Evolutionary conservation across 495 filamentous ascomycete species (phyloP).

Genomic region (Penicillium salamii): DNA sequence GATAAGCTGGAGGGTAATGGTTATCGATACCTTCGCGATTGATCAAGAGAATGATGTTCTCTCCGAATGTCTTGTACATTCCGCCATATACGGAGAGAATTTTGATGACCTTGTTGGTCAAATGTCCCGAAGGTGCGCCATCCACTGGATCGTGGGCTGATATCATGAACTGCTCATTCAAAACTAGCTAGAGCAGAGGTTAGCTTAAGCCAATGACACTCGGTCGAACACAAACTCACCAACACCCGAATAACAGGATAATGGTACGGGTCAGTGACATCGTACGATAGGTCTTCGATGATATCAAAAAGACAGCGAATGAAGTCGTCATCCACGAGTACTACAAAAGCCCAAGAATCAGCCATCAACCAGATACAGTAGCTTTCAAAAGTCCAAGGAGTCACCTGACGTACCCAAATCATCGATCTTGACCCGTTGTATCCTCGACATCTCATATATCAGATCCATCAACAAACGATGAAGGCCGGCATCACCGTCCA

Average conservation of each 20-base stretch:
- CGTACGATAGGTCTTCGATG: slow-evolving; percentile 85
- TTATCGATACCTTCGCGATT: slow-evolving; percentile 74
- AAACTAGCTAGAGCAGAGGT: slow-evolving; percentile 63
- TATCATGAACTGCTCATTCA: slow-evolving; percentile 99
- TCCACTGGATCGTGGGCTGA: slow-evolving; percentile 52
- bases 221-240: slow-evolving; percentile 50
- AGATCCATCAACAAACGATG: slow-evolving; percentile 83
- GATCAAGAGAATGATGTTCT: slow-evolving; percentile 93
- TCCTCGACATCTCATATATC: slow-evolving; percentile 94
- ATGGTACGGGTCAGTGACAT: slow-evolving; percentile 91
- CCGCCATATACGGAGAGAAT: slow-evolving; percentile 74
- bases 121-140: slow-evolving; percentile 36
- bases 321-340: slow-evolving; percentile 78
- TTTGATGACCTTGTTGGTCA: slow-evolving; percentile 94
- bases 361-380: slow-evolving; percentile 1
- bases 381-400: background rate
- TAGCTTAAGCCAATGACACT: too few relatives aligned
- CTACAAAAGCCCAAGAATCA: slow-evolving; percentile 24
- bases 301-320: slow-evolving; percentile 80
- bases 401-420: slow-evolving; percentile 73
- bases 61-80: slow-evolving; percentile 88
- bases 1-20: background rate
- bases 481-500: slow-evolving; percentile 61
- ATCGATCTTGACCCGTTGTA: slow-evolving; percentile 74
- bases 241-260: slow-evolving; percentile 92